Percentiles rank a stretch among this genome's conserved stretches.
phyloP scores from a whole-genome alignment of 78 protist genomes.

The Cyanophora paradoxa region DNA sequence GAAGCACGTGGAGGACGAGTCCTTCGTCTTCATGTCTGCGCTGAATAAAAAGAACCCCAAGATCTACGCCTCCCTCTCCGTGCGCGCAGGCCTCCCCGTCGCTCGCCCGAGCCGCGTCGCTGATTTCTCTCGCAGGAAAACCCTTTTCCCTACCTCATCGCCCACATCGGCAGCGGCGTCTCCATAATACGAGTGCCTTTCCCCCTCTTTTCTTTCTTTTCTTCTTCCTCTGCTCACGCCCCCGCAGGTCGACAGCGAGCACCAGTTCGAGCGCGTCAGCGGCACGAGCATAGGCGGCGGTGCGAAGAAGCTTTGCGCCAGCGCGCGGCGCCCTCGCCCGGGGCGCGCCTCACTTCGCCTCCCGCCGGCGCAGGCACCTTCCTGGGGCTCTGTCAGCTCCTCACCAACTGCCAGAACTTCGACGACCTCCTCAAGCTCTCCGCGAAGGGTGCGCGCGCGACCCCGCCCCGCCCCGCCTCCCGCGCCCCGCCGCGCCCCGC shows the following conservation, averaged over 20 bases:
- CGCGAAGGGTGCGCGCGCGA: conserved; percentile 22
- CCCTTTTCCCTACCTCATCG: conserved; percentile 75
- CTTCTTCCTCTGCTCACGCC: no score
- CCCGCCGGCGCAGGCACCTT: conserved; percentile 45
- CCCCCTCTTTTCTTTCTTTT: no score
- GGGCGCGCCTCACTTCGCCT: not conserved
- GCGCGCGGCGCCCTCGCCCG: not conserved
- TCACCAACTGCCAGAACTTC: conserved; percentile 55
- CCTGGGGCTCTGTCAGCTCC: conserved; percentile 71
- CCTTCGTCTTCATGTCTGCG: not conserved
- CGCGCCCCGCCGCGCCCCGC: not conserved
- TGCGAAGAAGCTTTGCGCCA: not conserved
- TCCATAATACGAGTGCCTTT: conserved; percentile 65
- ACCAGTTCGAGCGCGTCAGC: conserved; percentile 64
- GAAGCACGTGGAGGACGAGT: conserved; percentile 22
- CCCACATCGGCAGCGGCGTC: conserved; percentile 87
- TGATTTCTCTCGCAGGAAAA: not conserved
- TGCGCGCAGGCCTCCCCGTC: not conserved
- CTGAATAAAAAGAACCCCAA: not conserved
- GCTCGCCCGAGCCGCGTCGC: not conserved
- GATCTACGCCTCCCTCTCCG: not conserved
- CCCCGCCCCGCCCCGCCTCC: not conserved
- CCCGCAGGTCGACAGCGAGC: conserved; percentile 6
- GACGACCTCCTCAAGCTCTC: conserved; percentile 62
- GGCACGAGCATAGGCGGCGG: conserved; percentile 94